phyloP scores from a whole-genome alignment of 345 rosid genomes.

The Citrus sp. region DNA sequence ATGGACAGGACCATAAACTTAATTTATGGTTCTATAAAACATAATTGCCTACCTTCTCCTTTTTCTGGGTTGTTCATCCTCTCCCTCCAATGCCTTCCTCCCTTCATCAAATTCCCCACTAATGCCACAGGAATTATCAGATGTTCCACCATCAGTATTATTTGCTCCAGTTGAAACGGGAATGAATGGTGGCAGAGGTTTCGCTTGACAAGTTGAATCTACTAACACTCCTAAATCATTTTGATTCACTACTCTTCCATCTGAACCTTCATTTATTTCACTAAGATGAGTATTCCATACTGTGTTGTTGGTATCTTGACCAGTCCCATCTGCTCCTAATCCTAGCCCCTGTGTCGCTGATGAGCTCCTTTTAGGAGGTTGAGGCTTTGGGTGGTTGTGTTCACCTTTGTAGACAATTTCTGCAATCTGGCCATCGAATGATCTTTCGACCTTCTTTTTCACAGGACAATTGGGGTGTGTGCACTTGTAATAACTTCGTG shows the following conservation, averaged over 20 bases:
- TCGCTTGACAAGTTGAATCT: constrained; percentile 23
- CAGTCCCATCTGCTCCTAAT: constrained; percentile 37
- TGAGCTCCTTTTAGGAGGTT: constrained; percentile 56
- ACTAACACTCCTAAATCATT: constrained; percentile 30
- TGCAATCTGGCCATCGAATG: constrained; percentile 79
- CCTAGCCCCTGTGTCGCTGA: constrained; percentile 46
- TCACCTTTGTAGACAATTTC: constrained; percentile 96
- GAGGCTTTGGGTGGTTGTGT: constrained; percentile 84
- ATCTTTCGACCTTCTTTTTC: constrained; percentile 94
- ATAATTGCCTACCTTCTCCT: constrained; percentile 61
- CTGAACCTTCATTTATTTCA: constrained; percentile 48
- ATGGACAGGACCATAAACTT: not conserved
- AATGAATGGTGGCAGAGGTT: constrained; percentile 25
- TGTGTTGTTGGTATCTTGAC: constrained; percentile 26
- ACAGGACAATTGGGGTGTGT: constrained; percentile 89
- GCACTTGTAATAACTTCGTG: constrained; percentile 93
- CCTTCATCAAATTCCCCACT: constrained; percentile 67
- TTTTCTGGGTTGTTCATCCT: constrained; percentile 54
- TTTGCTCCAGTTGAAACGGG: constrained; percentile 25
- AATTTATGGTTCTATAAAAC: not conserved
- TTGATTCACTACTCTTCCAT: constrained; percentile 39
- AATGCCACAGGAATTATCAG: constrained; percentile 59
- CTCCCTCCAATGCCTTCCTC: constrained; percentile 50
- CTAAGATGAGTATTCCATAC: constrained; percentile 30
- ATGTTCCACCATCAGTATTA: constrained; percentile 36